These are phyloP conservation scores for Ceriops tagal DNA, from an alignment of 345 rosid genomes.

Conservation along the genomic window DNA sequence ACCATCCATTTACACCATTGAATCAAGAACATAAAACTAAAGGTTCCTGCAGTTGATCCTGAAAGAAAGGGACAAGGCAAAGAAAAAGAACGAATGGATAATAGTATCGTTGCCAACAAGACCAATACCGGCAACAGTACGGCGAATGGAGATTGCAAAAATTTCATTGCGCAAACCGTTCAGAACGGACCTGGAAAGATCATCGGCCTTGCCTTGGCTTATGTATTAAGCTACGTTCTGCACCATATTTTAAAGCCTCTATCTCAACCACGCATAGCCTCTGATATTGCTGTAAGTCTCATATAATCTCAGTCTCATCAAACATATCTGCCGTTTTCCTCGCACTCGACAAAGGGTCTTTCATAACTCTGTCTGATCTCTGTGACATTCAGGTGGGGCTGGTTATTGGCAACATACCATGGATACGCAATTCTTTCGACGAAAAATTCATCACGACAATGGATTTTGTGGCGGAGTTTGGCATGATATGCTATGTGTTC, in stretches of 20 bases:
- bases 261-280: slow-evolving; percentile 72
- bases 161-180: slow-evolving; percentile 14
- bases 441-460: slow-evolving; percentile 40
- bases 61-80: not conserved
- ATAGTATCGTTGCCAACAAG: not conserved
- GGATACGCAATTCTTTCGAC: slow-evolving; percentile 35
- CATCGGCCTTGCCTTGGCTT: slow-evolving; percentile 36
- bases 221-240: slow-evolving; percentile 47
- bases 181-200: slow-evolving; percentile 37
- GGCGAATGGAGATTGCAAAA: slow-evolving; percentile 7
- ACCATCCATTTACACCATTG: too few species aligned
- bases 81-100: not conserved
- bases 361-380: not conserved
- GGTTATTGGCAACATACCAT: slow-evolving; percentile 45
- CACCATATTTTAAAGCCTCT: slow-evolving; percentile 66
- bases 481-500: slow-evolving; percentile 85
- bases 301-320: too few species aligned
- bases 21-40: too few species aligned
- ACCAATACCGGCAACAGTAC: too few species aligned
- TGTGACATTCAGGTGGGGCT: slow-evolving; percentile 54
- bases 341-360: too few species aligned
- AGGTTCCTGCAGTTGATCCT: too few species aligned
- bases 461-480: slow-evolving; percentile 57
- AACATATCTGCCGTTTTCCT: too few species aligned
- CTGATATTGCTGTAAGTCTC: slow-evolving; percentile 58